Evolutionary conservation across 169 alveolate species (phyloP), one percentile per base, ranked within the genome.

Genomic region (Plasmodium knowlesi): DNA sequence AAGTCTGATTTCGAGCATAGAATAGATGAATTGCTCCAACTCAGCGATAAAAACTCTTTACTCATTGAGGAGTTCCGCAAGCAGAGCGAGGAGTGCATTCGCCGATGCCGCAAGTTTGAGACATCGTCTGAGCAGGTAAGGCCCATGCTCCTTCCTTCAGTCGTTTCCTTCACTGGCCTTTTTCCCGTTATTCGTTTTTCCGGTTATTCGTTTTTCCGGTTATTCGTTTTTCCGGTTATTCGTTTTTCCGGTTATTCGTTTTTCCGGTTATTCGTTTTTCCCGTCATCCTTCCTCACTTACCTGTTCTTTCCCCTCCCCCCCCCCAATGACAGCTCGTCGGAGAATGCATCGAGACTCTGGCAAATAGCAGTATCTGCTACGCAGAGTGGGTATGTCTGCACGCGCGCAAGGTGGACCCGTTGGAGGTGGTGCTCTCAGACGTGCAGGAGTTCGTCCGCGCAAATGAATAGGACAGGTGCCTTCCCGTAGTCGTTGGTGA

Each of bases 61-160:
- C 81, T 82, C 32, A 82, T 91, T 22, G 92, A 91, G 30, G 19
- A 91, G 46, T 91, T 91, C 74, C 82, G 83, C 34, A 70, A 72
- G 74, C 50, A 91, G 30, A 91, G 95, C 50, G 95, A 91, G 54
- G 95, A 91, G n/a, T 91, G 95, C 34, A 91, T 91, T 72, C 91
- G 92, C 1, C 74, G 76, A 46, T 91, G 95, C 67, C 91, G 92
- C 39, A 81, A 91, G 57, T 91, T 91, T 82, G 95, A 91, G 46
- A 91, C 95, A 53, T 81, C 92, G 3, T 91, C 95, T 9, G 95
- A 91, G 54, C 82, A 81, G 72, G 95, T 91, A 61, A 19, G 80
- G 46, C 8, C 39, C 53, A 2, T n/a, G 61, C 1, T 2, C 22
- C 61, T 22, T 50, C 8, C 5, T 50, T 50, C 61, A 2, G 57